Evolutionary conservation across 352 stramenopile genomes (phyloP).

Genomic region (Globisporangium canariense): DNA sequence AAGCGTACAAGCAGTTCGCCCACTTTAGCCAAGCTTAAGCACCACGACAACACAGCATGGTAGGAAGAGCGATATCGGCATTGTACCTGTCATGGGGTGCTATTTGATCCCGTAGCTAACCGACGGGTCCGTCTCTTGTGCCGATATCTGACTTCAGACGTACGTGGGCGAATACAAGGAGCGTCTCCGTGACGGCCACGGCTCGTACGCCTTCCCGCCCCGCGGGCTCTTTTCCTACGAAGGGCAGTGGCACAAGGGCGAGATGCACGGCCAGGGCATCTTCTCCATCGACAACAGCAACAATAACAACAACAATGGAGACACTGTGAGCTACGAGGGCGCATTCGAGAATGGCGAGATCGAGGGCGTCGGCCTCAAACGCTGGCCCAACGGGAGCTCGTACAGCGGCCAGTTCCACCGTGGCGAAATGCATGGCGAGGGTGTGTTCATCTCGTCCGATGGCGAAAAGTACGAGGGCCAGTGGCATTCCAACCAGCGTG

Average conservation of each 20-base stretch:
- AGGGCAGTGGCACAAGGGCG: conserved; percentile 55
- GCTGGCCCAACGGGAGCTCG: conserved; percentile 51
- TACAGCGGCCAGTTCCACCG: conserved; percentile 54
- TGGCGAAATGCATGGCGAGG: conserved; percentile 54
- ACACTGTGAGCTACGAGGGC: conserved; percentile 34
- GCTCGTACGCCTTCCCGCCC: conserved; percentile 42
- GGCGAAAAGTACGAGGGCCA: conserved; percentile 59
- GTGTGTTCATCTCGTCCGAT: conserved; percentile 31
- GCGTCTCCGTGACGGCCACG: conserved; percentile 40
- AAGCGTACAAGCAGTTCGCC: not conserved
- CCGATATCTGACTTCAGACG: conserved; percentile 8
- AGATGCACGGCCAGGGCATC: conserved; percentile 51
- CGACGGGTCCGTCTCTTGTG: too few species aligned
- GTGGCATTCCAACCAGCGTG: conserved; percentile 46
- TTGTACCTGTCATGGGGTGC: too few species aligned
- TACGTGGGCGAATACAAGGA: conserved; percentile 44
- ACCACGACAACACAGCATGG: not conserved
- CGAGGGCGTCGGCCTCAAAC: conserved; percentile 45
- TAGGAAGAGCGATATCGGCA: too few species aligned
- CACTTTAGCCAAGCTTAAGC: not conserved
- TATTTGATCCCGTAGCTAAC: not conserved
- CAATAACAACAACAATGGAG: conserved; percentile 16
- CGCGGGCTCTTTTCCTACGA: conserved; percentile 51
- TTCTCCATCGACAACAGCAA: conserved; percentile 27
- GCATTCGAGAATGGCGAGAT: conserved; percentile 61